phyloP scores from a whole-genome alignment of 2,329 filamentous ascomycete genomes.

The Pyrenophora seminiperda region DNA sequence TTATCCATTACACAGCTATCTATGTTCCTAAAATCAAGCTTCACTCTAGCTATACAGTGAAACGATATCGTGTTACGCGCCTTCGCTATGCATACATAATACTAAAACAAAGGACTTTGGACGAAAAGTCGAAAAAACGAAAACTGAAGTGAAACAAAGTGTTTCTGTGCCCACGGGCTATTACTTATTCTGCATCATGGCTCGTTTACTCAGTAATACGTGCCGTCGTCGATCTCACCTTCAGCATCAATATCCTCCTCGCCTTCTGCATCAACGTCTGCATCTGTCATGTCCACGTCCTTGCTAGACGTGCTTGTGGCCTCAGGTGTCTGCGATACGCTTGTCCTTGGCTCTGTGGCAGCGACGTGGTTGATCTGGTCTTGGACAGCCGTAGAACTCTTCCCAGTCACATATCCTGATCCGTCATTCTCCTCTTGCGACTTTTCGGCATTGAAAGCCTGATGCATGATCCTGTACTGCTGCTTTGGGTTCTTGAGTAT shows the following conservation, averaged over 20 bases:
- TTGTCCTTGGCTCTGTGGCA: background rate
- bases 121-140: background rate
- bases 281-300: conserved; percentile 22
- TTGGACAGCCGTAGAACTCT: background rate
- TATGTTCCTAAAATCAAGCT: too few species aligned
- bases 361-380: background rate
- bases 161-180: background rate
- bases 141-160: background rate
- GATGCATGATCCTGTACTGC: conserved; percentile 28
- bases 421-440: background rate
- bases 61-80: too few species aligned
- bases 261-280: conserved; percentile 12
- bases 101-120: background rate
- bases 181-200: background rate
- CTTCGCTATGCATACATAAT: background rate
- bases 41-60: too few species aligned
- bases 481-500: conserved; percentile 26
- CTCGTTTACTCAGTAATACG: conserved; percentile 6
- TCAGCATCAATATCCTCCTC: conserved; percentile 29
- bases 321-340: conserved; percentile 1
- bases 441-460: conserved; percentile 7
- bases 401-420: background rate
- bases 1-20: too few species aligned
- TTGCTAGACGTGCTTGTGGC: background rate
- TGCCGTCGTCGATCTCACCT: conserved; percentile 29